Percentiles rank a stretch among this genome's conserved stretches.
These are phyloP conservation scores for Chenopodium suecicum DNA, from an alignment of 148 eudicot species.

Conservation along the genomic window DNA sequence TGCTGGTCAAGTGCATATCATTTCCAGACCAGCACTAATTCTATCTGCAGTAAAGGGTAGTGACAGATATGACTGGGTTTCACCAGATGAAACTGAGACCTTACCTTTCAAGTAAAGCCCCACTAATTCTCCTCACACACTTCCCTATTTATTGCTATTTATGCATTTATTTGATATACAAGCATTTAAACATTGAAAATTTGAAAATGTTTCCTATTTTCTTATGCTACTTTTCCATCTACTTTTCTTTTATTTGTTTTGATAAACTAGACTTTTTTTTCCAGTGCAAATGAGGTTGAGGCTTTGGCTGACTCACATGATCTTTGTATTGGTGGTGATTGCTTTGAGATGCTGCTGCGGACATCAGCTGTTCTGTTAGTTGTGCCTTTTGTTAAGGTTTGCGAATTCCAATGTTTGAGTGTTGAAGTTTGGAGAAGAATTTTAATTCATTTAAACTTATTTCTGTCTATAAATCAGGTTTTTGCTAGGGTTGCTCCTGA, in stretches of 20 bases:
- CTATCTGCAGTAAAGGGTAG: slow-evolving; percentile 45
- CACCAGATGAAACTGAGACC: slow-evolving; percentile 84
- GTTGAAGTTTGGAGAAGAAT: neutral
- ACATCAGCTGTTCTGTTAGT: slow-evolving; percentile 68
- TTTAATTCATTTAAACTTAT: neutral
- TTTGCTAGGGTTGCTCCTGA: slow-evolving; percentile 99
- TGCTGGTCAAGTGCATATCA: slow-evolving; percentile 90
- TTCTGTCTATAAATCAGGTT: slow-evolving; percentile 45
- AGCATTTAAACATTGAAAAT: neutral
- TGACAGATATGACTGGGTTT: slow-evolving; percentile 73
- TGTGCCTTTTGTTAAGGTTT: slow-evolving; percentile 90
- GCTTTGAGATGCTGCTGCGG: slow-evolving; percentile 89
- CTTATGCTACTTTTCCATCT: neutral
- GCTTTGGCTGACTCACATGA: slow-evolving; percentile 69
- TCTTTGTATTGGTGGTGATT: slow-evolving; percentile 88
- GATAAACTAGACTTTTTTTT: slow-evolving; percentile 1
- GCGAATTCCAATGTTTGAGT: neutral
- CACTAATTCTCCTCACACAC: neutral
- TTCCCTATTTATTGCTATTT: neutral
- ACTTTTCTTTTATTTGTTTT: slow-evolving; percentile 12
- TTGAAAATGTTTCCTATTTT: neutral
- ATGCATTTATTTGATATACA: neutral
- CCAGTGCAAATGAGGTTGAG: slow-evolving; percentile 75
- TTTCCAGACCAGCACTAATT: slow-evolving; percentile 76
- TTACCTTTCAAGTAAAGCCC: slow-evolving; percentile 54